A percentile compares a stretch with the other conserved stretches of the same genome.
These are phyloP conservation scores for Periconia sp. DNA, from an alignment of 2,329 filamentous ascomycete genomes.

Conservation along the genomic window DNA sequence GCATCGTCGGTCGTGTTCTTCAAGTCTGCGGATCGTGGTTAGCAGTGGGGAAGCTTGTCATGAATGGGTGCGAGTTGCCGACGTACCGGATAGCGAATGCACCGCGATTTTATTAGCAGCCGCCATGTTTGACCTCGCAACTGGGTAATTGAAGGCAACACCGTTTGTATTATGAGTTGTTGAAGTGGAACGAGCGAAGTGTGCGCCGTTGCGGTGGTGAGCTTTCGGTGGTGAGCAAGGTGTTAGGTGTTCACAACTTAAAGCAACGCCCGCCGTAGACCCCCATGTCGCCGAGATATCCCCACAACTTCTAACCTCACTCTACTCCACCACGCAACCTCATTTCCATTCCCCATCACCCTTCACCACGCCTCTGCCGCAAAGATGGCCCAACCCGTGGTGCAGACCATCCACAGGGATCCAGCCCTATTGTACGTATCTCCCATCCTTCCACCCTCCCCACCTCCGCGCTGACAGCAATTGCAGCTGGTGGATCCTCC, in stretches of 20 bases:
- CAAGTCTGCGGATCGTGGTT: constrained; percentile 63
- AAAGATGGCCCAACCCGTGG: constrained; percentile 78
- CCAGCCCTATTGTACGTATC: constrained; percentile 87
- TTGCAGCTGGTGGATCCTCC: constrained; percentile 93
- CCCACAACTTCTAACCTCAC: constrained; percentile 16
- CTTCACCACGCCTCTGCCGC: constrained; percentile 15
- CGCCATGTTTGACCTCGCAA: constrained; percentile 28
- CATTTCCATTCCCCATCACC: constrained; percentile 9
- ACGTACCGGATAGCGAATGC: constrained; percentile 65
- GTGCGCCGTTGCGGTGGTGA: constrained; percentile 10
- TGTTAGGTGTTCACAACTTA: constrained; percentile 37
- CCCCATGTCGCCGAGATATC: constrained; percentile 23
- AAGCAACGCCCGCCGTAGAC: constrained; percentile 29
- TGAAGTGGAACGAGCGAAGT: constrained; percentile 8
- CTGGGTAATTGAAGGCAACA: neutral
- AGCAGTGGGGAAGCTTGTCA: constrained; percentile 10
- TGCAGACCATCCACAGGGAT: constrained; percentile 97
- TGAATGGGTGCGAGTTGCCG: neutral
- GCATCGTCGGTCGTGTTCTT: constrained; percentile 97
- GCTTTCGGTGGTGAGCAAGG: constrained; percentile 31
- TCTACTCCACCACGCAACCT: constrained; percentile 7
- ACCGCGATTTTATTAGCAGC: constrained; percentile 60
- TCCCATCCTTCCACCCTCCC: neutral
- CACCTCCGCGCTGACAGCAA: constrained; percentile 22
- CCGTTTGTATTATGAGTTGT: neutral